Evolutionary conservation across 169 alveolate genomes (phyloP), one percentile per base, ranked within the genome.

Genomic region (Sarcocystis neurona): DNA sequence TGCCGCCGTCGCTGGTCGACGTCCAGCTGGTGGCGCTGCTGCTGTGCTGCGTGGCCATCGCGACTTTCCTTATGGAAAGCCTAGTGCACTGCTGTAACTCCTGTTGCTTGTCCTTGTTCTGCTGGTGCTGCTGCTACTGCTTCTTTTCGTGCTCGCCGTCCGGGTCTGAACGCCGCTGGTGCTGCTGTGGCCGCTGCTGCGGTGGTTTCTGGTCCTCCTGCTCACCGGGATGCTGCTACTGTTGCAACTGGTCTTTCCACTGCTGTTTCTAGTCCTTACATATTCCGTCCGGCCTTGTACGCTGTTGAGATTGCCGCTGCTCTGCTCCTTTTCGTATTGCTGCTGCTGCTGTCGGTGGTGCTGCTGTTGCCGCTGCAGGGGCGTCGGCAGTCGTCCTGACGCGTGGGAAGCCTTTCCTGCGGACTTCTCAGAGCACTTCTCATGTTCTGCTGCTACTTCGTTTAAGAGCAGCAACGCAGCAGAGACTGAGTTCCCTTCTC

Each of bases 401-500:
- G 91, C 72, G 53, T 86, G 91, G 91, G 44, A 72, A 27, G 75
- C 85, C n/a, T 74, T 84, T 48, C n/a, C 5, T 2, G 78, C 58
- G 75, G 86, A 74, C 0, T 74, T 86, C 32, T 66, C 56, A 78
- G 60, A 56, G 43, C 47, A 23, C 70, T 48, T 86, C 63, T 79
- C 70, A 39, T 53, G 85, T 20, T 15, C 50, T 15, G 84, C 79
- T 23, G 70, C 50, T 44, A 79, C 68, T 39, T 48, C 37, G 66
- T 46, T 50, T n/a, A 32, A 32, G 39, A 60, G 58, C 20, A 86
- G 63, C 27, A 53, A 50, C 44, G 91, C 91, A 0, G 60, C 90
- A 18, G 86, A 86, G n/a, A 86, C 68, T 34, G 60, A 85, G 48
- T 86, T 86, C 46, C 90, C 90, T 48, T 74, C 90, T 27, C 86